Base-by-base conservation (phyloP, 371 early-diverging fungal genomes). In the Actinomortierella wolfii region DNA sequence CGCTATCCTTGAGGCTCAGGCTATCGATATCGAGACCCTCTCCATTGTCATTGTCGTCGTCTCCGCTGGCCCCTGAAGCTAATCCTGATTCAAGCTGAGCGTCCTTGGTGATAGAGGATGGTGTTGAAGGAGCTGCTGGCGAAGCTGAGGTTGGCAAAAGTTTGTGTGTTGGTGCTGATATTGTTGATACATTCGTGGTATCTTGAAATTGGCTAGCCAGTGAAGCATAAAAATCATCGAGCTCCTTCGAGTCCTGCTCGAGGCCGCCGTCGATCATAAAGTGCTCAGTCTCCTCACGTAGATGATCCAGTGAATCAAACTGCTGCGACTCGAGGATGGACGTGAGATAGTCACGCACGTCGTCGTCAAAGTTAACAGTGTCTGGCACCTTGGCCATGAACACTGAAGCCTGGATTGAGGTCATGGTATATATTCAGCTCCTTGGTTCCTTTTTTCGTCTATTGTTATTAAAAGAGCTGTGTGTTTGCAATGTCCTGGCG, bases 211-310 rank as follows among this genome's bases (percentile, higher is more conserved):
- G 59, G n/a, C 34, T 54, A 26, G 54, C 41, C 14, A 83, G 56
- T 0, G 57, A 46, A 17, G 42, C 55, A 45, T 82, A 88, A 21
- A 89, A 76, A 2, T 59, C 62, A 39, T 79, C 76, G 20, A 89
- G 69, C 14, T 67, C 78, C 2, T 54, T 48, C 2, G 45, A 13
- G 21, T 80, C 79, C 34, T 34, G 34, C 18, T 70, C 64, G 49
- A 86, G 71, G 23, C 88, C 85, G 1, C 88, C 87, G 41, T 90
- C 90, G 7, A 76, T 56, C 23, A 91, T 64, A 54, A 89, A 89
- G 14, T 82, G 81, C 64, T 88, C 85, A 9, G 90, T 86, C 18
- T 85, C 83, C 25, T 88, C 86, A 43, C 86, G 83, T 17, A 90
- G 57, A 46, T 76, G 70, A n/a, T 64, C 75, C 14, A 68, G 53